Conservation (phyloP, 495 filamentous ascomycete species). For the Haplographium delicatum region DNA sequence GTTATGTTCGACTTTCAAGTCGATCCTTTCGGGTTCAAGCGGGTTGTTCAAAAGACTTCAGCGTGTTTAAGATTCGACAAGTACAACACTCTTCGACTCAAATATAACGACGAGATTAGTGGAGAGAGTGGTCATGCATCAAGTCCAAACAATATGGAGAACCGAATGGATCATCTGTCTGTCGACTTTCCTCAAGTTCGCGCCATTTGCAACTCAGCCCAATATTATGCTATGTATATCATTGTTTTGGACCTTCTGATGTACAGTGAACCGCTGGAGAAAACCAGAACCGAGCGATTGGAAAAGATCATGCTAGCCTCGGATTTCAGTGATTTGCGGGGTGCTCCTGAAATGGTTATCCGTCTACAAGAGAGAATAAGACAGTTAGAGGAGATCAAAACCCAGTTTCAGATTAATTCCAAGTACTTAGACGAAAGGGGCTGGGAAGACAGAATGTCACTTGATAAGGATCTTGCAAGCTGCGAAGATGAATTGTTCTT, state of each 20-base stretch:
- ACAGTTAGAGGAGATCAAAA: conserved; percentile 95
- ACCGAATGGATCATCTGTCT: conserved; percentile 88
- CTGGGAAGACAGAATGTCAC: conserved; percentile 79
- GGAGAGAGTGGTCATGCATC: conserved; percentile 37
- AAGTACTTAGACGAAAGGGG: conserved; percentile 82
- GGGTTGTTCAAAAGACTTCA: conserved; percentile 91
- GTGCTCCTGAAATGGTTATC: conserved; percentile 89
- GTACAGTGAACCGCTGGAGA: conserved; percentile 93
- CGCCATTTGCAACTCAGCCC: conserved; percentile 88
- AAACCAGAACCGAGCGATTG: conserved; percentile 84
- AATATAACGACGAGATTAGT: conserved; percentile 93
- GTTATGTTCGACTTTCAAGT: conserved; percentile 94
- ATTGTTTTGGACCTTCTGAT: conserved; percentile 92
- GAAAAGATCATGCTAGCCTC: conserved; percentile 99
- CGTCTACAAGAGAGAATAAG: conserved; percentile 86
- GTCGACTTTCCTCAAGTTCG: conserved; percentile 91
- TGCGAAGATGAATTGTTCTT: conserved; percentile 99
- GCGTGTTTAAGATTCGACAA: conserved; percentile 94
- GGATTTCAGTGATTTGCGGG: conserved; percentile 94
- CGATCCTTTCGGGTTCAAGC: conserved; percentile 90
- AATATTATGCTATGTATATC: conserved; percentile 96
- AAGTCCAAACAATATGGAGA: conserved; percentile 56
- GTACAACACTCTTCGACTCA: conserved; percentile 93
- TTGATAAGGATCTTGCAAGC: conserved; percentile 81
- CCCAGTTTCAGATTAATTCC: conserved; percentile 88